Evolutionary conservation across 202 grass and related monocot species (phyloP).

Genomic region (Bolboschoenoplectus hybrid): DNA sequence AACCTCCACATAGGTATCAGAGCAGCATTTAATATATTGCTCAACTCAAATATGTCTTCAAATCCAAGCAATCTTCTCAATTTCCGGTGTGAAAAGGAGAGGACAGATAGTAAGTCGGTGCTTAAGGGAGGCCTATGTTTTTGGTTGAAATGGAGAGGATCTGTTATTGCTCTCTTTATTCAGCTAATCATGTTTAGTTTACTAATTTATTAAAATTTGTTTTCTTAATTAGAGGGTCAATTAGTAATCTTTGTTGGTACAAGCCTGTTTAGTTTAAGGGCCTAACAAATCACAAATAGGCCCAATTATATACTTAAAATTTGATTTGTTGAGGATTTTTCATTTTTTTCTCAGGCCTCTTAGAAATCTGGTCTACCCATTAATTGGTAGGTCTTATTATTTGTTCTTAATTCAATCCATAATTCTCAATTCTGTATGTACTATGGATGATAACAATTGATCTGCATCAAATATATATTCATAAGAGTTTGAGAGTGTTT

Average conservation of each 20-base stretch:
- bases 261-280: background rate
- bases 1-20: background rate
- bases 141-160: background rate
- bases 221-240: background rate
- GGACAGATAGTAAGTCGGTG: background rate
- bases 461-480: too few species aligned
- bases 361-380: too few species aligned
- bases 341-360: too few species aligned
- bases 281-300: background rate
- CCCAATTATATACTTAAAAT: background rate
- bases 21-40: constrained; percentile 34
- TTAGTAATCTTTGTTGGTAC: background rate
- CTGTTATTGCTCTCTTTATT: background rate
- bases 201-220: background rate
- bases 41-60: background rate
- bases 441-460: too few species aligned
- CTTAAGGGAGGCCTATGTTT: background rate
- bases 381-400: too few species aligned
- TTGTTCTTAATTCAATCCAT: background rate
- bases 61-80: background rate
- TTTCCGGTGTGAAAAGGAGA: background rate
- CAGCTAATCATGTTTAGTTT: background rate
- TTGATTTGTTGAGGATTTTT: background rate
- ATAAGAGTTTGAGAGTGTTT: too few species aligned
- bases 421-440: too few species aligned